Evolutionary conservation across 1,139 yeast species (phyloP), one percentile per base, ranked within the genome.

Genomic region (Meyerozyma guilliermondii): DNA sequence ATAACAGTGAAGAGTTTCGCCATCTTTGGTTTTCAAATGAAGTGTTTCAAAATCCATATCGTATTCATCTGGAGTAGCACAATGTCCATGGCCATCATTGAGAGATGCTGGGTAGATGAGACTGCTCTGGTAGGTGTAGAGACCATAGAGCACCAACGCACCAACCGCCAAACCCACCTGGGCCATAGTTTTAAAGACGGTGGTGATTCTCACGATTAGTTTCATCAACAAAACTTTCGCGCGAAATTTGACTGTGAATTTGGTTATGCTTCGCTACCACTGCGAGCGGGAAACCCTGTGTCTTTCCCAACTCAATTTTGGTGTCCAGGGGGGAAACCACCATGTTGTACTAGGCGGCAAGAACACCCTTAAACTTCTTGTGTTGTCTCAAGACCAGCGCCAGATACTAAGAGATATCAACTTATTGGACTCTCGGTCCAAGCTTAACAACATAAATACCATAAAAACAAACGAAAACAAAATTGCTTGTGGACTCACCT

Each of bases 41-140:
- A 84, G 68, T 39, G 74, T 75, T 52, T 87, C 84, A 57, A 76
- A 92, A 24, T 63, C 55, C 68, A 92, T 71, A 10, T 73, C 85
- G 57, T 75, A 82, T 43, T 71, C 73, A 49, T 78, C 87, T 0
- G 98, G 98, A 1, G 87, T 83, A 34, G 87, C 89, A 17, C 92
- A 94, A 39, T 68, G 60, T 0, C 79, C 80, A 42, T 88, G 76
- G 4, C 94, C 96, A 43, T 82, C 85, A 46, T 91, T 91, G 40
- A 89, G 71, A 48, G 79, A 73, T 2, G 95, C 78, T 0, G 98
- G 97, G 58, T 92, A 92, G 10, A 92, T 83, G 42, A 94, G 61
- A 40, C 68, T 71, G 40, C 73, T 68, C 59, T 92, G 98, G 58
- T 74, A 83, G 14, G 75, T 58, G 60, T 87, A 87, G 20, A 87